These are phyloP conservation scores for Fusarium mexicanum DNA, from an alignment of 2,329 filamentous ascomycete genomes.

Conservation along the genomic window DNA sequence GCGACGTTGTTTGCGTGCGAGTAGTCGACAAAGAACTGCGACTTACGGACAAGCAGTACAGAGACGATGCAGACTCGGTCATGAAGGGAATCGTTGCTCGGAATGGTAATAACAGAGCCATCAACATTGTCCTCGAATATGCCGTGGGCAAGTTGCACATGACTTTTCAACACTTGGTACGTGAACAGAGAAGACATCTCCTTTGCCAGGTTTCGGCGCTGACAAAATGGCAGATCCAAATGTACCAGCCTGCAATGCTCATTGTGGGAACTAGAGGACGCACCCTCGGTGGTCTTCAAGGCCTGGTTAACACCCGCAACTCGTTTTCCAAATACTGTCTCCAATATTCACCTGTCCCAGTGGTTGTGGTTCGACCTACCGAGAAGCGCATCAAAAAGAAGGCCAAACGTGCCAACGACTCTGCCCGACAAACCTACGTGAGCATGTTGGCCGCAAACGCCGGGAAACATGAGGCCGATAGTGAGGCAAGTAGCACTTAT, in stretches of 20 bases:
- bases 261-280: constrained; percentile 90
- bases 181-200: constrained; percentile 36
- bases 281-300: constrained; percentile 85
- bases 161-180: constrained; percentile 88
- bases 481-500: constrained; percentile 62
- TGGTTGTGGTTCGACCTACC: constrained; percentile 89
- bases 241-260: constrained; percentile 91
- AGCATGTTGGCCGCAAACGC: constrained; percentile 75
- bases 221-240: constrained; percentile 72
- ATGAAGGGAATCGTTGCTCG: constrained; percentile 81
- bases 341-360: constrained; percentile 91
- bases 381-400: constrained; percentile 92
- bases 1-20: constrained; percentile 89
- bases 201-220: background rate
- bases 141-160: constrained; percentile 89
- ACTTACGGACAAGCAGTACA: constrained; percentile 75
- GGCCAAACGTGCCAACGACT: constrained; percentile 81
- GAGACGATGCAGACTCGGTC: constrained; percentile 77
- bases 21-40: constrained; percentile 87
- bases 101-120: constrained; percentile 81
- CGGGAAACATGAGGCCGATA: constrained; percentile 67
- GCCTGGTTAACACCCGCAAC: constrained; percentile 78
- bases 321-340: constrained; percentile 95
- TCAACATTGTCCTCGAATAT: constrained; percentile 87
- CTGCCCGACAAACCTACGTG: constrained; percentile 78